phyloP scores from a whole-genome alignment of 106 monocot genomes.

The Apostasia shenzhenica region DNA sequence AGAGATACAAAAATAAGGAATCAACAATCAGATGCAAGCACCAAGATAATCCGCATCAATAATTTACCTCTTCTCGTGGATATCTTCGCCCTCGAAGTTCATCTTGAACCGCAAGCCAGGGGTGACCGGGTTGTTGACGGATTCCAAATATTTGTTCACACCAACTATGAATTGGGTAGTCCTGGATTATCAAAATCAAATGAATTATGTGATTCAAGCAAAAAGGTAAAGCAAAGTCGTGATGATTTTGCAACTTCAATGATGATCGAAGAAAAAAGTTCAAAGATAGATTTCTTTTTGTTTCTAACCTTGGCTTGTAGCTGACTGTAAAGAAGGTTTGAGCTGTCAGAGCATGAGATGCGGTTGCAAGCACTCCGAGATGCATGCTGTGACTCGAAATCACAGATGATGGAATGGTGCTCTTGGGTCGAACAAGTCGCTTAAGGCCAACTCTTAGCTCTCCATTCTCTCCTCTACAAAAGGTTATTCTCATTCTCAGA shows the following conservation, averaged over 20 bases:
- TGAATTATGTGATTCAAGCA: neutral
- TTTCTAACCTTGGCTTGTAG: slow-evolving; percentile 65
- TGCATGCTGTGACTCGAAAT: slow-evolving; percentile 83
- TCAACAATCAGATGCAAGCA: no score
- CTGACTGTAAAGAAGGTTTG: slow-evolving; percentile 57
- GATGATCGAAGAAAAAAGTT: neutral
- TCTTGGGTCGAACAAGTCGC: slow-evolving; percentile 35
- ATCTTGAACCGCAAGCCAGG: slow-evolving; percentile 69
- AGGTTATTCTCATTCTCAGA: neutral
- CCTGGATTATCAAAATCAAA: slow-evolving; percentile 18
- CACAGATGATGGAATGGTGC: slow-evolving; percentile 59
- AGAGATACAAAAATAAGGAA: no score
- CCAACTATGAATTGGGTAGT: slow-evolving; percentile 62
- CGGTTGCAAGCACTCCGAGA: slow-evolving; percentile 74
- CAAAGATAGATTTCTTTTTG: neutral
- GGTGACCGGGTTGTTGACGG: slow-evolving; percentile 33
- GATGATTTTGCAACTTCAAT: neutral
- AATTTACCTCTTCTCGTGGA: slow-evolving; percentile 62
- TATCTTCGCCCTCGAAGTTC: slow-evolving; percentile 86
- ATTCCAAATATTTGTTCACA: slow-evolving; percentile 64
- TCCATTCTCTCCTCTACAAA: slow-evolving; percentile 50
- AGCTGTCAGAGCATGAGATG: slow-evolving; percentile 66
- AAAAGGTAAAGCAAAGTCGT: neutral
- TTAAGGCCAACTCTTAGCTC: slow-evolving; percentile 67
- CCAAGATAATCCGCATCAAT: neutral